Percentiles rank a stretch among this genome's conserved stretches.
Evolutionary conservation across 805 yeast genomes (phyloP).

Genomic region (Brettanomyces bruxellensis): DNA sequence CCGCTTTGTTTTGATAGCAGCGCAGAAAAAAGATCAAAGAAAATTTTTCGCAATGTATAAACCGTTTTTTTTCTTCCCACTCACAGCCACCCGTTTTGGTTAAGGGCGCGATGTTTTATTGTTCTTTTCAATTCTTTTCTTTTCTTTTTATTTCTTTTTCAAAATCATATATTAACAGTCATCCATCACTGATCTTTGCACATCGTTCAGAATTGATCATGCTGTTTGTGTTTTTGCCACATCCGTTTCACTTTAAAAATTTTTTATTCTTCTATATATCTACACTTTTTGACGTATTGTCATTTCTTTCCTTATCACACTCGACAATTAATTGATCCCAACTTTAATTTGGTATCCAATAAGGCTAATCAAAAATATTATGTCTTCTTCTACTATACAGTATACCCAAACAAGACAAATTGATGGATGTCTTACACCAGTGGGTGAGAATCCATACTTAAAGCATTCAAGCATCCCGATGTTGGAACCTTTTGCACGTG

Average conservation of each 20-base stretch:
- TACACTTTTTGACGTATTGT: background rate
- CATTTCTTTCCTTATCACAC: background rate
- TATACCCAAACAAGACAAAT: constrained; percentile 13
- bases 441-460: constrained; percentile 2
- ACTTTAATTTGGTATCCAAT: too few species aligned
- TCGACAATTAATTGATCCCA: too few species aligned
- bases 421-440: constrained; percentile 21
- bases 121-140: constrained; percentile 1
- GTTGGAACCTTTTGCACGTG: too few species aligned
- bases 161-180: constrained; percentile 1
- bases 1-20: too few species aligned
- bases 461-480: background rate
- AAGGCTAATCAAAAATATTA: background rate
- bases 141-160: constrained; percentile 5
- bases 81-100: background rate
- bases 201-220: too few species aligned
- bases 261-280: background rate
- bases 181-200: background rate
- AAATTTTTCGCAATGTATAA: background rate
- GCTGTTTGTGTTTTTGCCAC: too few species aligned
- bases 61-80: constrained; percentile 1
- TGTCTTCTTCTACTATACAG: constrained; percentile 1
- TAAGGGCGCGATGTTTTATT: constrained; percentile 9
- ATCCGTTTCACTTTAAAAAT: too few species aligned
- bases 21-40: too few species aligned